A percentile compares a stretch with the other conserved stretches of the same genome.
Evolutionary conservation across 805 yeast genomes (phyloP).

Genomic region (Saccharomycopsis sp.): DNA sequence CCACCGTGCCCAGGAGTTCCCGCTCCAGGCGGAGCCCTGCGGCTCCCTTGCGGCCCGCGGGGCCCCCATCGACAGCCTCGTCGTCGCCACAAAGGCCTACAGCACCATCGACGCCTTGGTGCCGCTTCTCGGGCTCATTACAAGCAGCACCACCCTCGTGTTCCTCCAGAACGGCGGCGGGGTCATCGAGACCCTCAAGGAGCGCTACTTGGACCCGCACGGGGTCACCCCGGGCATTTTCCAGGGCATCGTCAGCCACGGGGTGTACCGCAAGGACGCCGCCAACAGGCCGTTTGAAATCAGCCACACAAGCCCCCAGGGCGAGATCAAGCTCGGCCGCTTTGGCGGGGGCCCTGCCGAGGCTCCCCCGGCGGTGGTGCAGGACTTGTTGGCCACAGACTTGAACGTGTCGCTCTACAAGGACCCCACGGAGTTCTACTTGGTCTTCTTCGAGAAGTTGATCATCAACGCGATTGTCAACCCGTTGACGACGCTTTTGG

Average conservation of each 20-base stretch:
- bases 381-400: slow-evolving; percentile 26
- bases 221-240: slow-evolving; percentile 55
- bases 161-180: slow-evolving; percentile 91
- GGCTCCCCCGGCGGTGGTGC: slow-evolving; percentile 25
- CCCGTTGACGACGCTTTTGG: slow-evolving; percentile 70
- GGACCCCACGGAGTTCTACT: slow-evolving; percentile 42
- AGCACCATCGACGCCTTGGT: slow-evolving; percentile 59
- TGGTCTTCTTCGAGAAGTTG: slow-evolving; percentile 69
- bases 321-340: slow-evolving; percentile 52
- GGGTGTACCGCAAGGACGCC: slow-evolving; percentile 48
- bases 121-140: slow-evolving; percentile 46
- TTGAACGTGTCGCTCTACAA: slow-evolving; percentile 28
- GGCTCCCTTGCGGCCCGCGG: background rate
- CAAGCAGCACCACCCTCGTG: slow-evolving; percentile 50
- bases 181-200: slow-evolving; percentile 45
- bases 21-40: background rate
- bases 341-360: slow-evolving; percentile 23
- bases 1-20: background rate
- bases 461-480: slow-evolving; percentile 79
- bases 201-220: slow-evolving; percentile 11
- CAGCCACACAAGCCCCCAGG: slow-evolving; percentile 62
- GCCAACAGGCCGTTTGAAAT: slow-evolving; percentile 34
- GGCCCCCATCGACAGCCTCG: slow-evolving; percentile 41
- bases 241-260: slow-evolving; percentile 81
- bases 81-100: slow-evolving; percentile 76